Evolutionary conservation across 352 stramenopile genomes (phyloP), one percentile per base, ranked within the genome.

Genomic region (Phytophthora brassicae): DNA sequence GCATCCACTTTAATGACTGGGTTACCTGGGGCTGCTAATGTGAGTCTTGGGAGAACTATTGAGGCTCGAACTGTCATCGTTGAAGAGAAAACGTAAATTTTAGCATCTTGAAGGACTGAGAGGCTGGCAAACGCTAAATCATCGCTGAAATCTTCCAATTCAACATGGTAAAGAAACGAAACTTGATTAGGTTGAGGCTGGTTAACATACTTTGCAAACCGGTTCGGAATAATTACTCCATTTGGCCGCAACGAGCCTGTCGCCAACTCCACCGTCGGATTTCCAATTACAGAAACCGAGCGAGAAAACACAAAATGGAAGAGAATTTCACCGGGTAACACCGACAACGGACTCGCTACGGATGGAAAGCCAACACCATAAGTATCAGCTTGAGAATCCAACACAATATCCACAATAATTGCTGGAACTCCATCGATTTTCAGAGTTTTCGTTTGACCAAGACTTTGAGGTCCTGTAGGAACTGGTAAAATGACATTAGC

Each of bases 321-420:
- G 1, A 85, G 61, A 46, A 93, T 88, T 39, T 93, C 80, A 1
- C 84, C 84, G 3, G 84, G 76, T 43, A 55, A 72, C 9, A 90
- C 72, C 0, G 63, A 69, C 7, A 48, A n/a, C 2, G 84, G 84
- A 45, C 80, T 91, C 1, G 80, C 56, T 11, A 66, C 42, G 0
- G 80, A 53, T 4, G 84, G 84, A 41, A 75, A 91, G 0, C 72
- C 79, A 47, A 91, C 81, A 2, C 84, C 81, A 9, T 91, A 93
- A 0, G 75, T 83, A 2, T 70, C 80, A 6, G 68, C 66, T 5
- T 33, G 67, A 4, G 75, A 84, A 48, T 87, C 69, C 0, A 67
- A 69, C 0, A 85, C 29, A 7, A 88, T 66, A 29, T 85, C 78
- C 1, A 77, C 44, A 17, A 93, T 70, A 6, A 44, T 20, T 19